Evolutionary conservation across 2,329 filamentous ascomycete species (phyloP).

Genomic region (Fusarium sp.): DNA sequence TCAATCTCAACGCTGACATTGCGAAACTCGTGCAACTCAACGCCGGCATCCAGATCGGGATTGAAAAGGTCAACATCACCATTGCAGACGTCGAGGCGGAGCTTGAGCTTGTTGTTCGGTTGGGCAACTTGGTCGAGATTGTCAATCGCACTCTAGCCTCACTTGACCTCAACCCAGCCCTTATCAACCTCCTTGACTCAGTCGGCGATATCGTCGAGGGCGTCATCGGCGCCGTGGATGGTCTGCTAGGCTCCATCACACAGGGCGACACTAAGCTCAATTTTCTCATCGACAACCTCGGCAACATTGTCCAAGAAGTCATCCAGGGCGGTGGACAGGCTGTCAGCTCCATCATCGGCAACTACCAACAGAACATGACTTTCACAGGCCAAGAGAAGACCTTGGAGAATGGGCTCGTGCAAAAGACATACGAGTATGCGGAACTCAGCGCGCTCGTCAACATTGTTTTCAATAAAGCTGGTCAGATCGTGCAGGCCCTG

Average conservation of each 20-base stretch:
- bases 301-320: slow-evolving; percentile 31
- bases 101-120: slow-evolving; percentile 29
- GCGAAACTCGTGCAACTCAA: slow-evolving; percentile 29
- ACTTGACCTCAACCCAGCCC: slow-evolving; percentile 27
- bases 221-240: slow-evolving; percentile 20
- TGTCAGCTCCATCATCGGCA: slow-evolving; percentile 30
- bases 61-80: slow-evolving; percentile 35
- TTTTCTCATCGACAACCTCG: slow-evolving; percentile 31
- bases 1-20: slow-evolving; percentile 32
- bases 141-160: slow-evolving; percentile 32
- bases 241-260: slow-evolving; percentile 28
- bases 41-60: slow-evolving; percentile 24
- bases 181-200: slow-evolving; percentile 28
- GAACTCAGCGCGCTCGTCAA: slow-evolving; percentile 28
- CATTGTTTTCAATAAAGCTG: slow-evolving; percentile 33
- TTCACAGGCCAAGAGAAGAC: slow-evolving; percentile 31
- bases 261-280: slow-evolving; percentile 33
- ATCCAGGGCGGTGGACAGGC: slow-evolving; percentile 19
- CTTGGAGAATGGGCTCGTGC: slow-evolving; percentile 14
- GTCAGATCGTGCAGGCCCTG: slow-evolving; percentile 29
- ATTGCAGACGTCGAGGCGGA: slow-evolving; percentile 31
- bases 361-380: slow-evolving; percentile 34
- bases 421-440: slow-evolving; percentile 28
- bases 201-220: slow-evolving; percentile 27
- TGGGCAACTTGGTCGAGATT: slow-evolving; percentile 29